These are phyloP conservation scores for Talaromyces borbonicus DNA, from an alignment of 495 filamentous ascomycete species.

Conservation along the genomic window DNA sequence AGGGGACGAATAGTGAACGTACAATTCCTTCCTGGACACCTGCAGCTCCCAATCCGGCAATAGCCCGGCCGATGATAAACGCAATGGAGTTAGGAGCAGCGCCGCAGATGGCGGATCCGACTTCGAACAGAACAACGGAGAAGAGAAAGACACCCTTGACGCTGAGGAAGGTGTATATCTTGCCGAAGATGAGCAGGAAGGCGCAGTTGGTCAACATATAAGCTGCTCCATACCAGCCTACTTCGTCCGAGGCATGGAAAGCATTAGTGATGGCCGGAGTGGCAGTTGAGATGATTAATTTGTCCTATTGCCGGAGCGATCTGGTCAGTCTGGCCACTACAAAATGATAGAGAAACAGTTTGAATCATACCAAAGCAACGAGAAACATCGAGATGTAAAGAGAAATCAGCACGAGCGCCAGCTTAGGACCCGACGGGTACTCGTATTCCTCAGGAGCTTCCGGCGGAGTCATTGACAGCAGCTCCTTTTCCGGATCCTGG, in stretches of 20 bases:
- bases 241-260: constrained; percentile 51
- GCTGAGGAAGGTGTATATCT: constrained; percentile 43
- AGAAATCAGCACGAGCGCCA: constrained; percentile 37
- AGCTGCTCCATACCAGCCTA: constrained; percentile 57
- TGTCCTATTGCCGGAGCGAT: no score
- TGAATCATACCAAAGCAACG: constrained; percentile 40
- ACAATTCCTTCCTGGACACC: constrained; percentile 41
- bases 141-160: constrained; percentile 1
- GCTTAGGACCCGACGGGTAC: constrained; percentile 10
- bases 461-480: neutral
- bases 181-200: constrained; percentile 53
- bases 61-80: constrained; percentile 53
- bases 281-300: constrained; percentile 54
- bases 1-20: constrained; percentile 50
- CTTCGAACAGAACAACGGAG: constrained; percentile 52
- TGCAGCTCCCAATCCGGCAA: constrained; percentile 46
- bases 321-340: no score
- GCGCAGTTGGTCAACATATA: constrained; percentile 51
- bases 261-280: constrained; percentile 57
- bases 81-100: constrained; percentile 50
- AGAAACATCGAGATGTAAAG: constrained; percentile 40
- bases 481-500: neutral
- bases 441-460: constrained; percentile 1
- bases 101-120: constrained; percentile 58
- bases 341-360: no score